Evolutionary conservation across 1,284 basidiomycete species (phyloP).

Genomic region (Microbotryum lychnidis-dioicae): DNA sequence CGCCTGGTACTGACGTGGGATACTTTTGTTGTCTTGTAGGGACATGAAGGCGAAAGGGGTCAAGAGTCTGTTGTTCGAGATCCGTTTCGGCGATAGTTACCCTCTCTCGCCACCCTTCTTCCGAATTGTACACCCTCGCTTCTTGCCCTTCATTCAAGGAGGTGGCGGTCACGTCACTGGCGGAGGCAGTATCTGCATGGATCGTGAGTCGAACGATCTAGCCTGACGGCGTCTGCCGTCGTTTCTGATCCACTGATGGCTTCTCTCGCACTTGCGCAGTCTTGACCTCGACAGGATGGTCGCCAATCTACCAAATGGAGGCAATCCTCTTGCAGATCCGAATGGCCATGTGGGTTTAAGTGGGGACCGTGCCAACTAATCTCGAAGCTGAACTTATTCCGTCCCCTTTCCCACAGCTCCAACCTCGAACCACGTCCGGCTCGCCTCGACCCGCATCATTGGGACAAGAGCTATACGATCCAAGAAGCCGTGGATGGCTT

Average conservation of each 20-base stretch:
- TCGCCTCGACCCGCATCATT: constrained; percentile 22
- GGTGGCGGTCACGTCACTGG: constrained; percentile 30
- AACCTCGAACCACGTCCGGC: constrained; percentile 30
- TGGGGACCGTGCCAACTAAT: neutral
- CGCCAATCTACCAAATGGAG: constrained; percentile 19
- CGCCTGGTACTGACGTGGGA: neutral
- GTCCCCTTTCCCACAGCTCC: constrained; percentile 8
- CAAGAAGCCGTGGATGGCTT: constrained; percentile 27
- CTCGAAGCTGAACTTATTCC: neutral
- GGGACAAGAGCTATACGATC: constrained; percentile 23
- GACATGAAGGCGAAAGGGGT: constrained; percentile 24
- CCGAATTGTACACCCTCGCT: constrained; percentile 30
- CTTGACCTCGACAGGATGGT: constrained; percentile 27
- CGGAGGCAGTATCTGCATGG: constrained; percentile 30
- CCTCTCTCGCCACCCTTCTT: constrained; percentile 33
- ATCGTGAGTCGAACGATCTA: no score
- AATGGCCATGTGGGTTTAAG: constrained; percentile 21
- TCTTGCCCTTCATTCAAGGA: constrained; percentile 30
- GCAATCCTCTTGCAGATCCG: constrained; percentile 29
- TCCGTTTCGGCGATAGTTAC: constrained; percentile 28
- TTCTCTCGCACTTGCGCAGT: constrained; percentile 1
- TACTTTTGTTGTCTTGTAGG: neutral
- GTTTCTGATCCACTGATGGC: neutral
- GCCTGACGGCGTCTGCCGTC: neutral
- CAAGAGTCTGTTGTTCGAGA: constrained; percentile 24